Evolutionary conservation across 495 filamentous ascomycete species (phyloP).

Genomic region (Aspergillus avenaceus): DNA sequence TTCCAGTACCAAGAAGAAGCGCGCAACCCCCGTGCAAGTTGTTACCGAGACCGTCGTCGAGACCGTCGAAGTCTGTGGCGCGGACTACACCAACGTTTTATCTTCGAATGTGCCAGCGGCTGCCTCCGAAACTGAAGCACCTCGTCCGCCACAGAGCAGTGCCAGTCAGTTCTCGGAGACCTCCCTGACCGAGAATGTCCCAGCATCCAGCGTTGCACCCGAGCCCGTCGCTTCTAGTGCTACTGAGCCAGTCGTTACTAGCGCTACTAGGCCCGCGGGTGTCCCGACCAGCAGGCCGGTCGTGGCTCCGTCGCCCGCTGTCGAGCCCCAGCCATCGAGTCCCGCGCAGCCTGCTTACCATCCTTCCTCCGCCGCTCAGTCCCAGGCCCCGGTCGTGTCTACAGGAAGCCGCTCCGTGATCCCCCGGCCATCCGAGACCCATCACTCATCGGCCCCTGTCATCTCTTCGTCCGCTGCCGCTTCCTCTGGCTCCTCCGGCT

Average conservation of each 20-base stretch:
- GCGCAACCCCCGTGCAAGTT: conserved; percentile 18
- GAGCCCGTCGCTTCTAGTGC: too few species aligned
- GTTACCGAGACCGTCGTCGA: conserved; percentile 26
- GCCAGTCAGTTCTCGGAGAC: too few species aligned
- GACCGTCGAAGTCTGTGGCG: conserved; percentile 9
- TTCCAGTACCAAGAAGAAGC: conserved; percentile 23
- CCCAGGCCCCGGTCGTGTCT: background rate
- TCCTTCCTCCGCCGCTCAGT: background rate
- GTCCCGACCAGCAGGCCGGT: background rate
- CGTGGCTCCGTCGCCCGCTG: background rate
- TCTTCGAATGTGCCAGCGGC: background rate
- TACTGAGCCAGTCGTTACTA: too few species aligned
- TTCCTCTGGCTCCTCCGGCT: conserved; percentile 4
- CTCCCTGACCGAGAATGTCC: too few species aligned
- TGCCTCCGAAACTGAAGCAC: background rate
- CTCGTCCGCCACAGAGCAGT: background rate
- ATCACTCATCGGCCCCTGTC: background rate
- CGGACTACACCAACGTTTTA: background rate
- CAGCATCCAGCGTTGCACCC: too few species aligned
- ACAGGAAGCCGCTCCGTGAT: background rate
- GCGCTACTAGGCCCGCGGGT: background rate
- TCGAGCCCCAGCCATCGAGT: background rate
- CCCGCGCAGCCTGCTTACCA: background rate
- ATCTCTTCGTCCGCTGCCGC: background rate
- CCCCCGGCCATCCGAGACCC: background rate